A percentile compares a stretch with the other conserved stretches of the same genome.
phyloP scores from a whole-genome alignment of 768 basidiomycete genomes.

The Lactarius pseudohatsudake region DNA sequence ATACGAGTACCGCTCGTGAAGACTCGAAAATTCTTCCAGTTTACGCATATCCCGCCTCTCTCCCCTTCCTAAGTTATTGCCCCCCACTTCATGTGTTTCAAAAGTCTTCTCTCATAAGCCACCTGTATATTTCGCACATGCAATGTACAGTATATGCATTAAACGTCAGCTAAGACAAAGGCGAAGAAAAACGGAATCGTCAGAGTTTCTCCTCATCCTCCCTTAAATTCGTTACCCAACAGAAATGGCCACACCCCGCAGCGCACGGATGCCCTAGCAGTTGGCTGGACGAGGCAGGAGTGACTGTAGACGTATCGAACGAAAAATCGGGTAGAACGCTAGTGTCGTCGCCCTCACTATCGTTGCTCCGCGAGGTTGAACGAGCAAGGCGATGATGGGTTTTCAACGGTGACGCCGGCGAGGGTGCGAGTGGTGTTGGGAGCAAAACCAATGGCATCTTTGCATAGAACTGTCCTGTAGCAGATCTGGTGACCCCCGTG shows the following conservation, averaged over 20 bases:
- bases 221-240: conserved; percentile 55
- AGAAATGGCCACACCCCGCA: conserved; percentile 80
- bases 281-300: conserved; percentile 13
- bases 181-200: not conserved
- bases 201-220: conserved; percentile 21
- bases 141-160: conserved; percentile 11
- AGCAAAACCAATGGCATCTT: conserved; percentile 56
- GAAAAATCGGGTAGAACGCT: conserved; percentile 23
- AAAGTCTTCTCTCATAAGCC: not conserved
- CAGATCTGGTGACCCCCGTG: conserved; percentile 84
- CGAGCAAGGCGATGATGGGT: conserved; percentile 21
- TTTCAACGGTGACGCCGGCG: conserved; percentile 29
- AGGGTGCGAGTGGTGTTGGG: conserved; percentile 33
- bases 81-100: conserved; percentile 8
- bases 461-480: conserved; percentile 66
- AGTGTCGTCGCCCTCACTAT: conserved; percentile 23
- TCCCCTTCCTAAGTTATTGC: conserved; percentile 1
- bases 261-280: conserved; percentile 66
- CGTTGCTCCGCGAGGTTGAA: conserved; percentile 30
- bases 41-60: not conserved
- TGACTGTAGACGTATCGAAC: conserved; percentile 11
- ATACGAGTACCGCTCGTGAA: conserved; percentile 46
- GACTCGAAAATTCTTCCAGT: not conserved
- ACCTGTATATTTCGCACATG: conserved; percentile 12
- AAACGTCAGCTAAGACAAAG: not conserved